These are phyloP conservation scores for Rosa persica DNA, from an alignment of 306 rosid genomes.

Conservation along the genomic window DNA sequence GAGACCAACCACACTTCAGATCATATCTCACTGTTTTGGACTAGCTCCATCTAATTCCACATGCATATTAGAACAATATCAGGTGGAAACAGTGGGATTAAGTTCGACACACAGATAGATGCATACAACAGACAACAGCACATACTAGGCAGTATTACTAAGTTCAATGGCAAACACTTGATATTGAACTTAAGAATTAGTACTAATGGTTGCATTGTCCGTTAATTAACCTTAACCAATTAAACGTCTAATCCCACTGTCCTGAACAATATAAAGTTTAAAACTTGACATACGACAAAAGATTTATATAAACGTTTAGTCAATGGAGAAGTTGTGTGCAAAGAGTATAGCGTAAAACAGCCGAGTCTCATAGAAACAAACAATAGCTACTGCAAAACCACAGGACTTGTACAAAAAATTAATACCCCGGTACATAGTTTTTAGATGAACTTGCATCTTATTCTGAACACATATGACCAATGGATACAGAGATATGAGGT, in stretches of 20 bases:
- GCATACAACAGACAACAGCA: background rate
- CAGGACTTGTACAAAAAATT: background rate
- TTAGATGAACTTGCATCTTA: background rate
- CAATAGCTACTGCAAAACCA: background rate
- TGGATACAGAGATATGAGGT: background rate
- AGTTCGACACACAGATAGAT: background rate
- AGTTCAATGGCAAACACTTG: background rate
- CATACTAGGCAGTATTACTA: background rate
- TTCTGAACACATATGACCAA: background rate
- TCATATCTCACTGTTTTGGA: slow-evolving; percentile 3
- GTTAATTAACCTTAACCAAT: background rate
- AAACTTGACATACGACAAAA: background rate
- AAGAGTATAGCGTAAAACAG: background rate
- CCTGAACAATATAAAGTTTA: background rate
- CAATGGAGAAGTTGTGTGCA: background rate
- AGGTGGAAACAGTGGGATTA: background rate
- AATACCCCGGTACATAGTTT: background rate
- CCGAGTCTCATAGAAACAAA: background rate
- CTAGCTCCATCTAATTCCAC: background rate
- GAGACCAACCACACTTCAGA: background rate
- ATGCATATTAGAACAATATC: background rate
- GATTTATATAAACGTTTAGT: background rate
- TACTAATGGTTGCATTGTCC: background rate
- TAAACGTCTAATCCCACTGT: background rate
- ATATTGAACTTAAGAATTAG: background rate